Evolutionary conservation across 2,329 filamentous ascomycete genomes (phyloP), one percentile per base, ranked within the genome.

Genomic region (Pseudopithomyces maydicus): DNA sequence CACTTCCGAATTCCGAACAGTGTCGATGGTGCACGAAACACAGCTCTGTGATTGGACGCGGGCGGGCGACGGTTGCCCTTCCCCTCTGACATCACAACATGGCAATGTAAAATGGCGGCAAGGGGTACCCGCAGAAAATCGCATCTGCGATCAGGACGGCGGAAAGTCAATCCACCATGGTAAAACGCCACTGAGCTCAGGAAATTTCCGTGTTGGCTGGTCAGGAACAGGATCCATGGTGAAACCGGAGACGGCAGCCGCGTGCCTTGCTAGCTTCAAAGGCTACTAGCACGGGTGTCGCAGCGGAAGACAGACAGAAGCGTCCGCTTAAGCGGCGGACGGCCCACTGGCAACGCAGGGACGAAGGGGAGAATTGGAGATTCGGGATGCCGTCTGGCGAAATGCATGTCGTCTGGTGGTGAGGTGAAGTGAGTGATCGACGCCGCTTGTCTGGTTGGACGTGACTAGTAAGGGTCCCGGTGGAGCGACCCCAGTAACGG

Each of bases 41-140:
- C n/a, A n/a, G 32, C 15, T 23, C 47, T 8, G 10, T 14, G 12
- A 38, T 46, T 33, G 44, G 15, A 17, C 43, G 19, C 39, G 23
- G 32, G 44, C 42, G 15, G 14, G 19, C 38, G 29, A 10, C 45
- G 57, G 45, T 23, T 53, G 43, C 19, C 33, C 38, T 26, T 56
- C 32, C 49, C 39, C 45, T 46, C 38, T 61, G 55, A 52, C 55
- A 56, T 61, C 52, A 57, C 51, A n/a, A 19, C 42, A 46, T 32
- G 33, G 33, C n/a, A n/a, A 17, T 15, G 38, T 42, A n/a, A 4
- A 22, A 20, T 17, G 39, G 10, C n/a, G 20, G 51, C 26, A 29
- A 46, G 19, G 11, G 22, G 22, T 42, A 50, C 36, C 22, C 36
- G 35, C 47, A 42, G 22, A 20, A 20, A 22, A 5, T 26, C 14